These are phyloP conservation scores for Myxozyma udenii DNA, from an alignment of 805 yeast genomes.

Conservation along the genomic window DNA sequence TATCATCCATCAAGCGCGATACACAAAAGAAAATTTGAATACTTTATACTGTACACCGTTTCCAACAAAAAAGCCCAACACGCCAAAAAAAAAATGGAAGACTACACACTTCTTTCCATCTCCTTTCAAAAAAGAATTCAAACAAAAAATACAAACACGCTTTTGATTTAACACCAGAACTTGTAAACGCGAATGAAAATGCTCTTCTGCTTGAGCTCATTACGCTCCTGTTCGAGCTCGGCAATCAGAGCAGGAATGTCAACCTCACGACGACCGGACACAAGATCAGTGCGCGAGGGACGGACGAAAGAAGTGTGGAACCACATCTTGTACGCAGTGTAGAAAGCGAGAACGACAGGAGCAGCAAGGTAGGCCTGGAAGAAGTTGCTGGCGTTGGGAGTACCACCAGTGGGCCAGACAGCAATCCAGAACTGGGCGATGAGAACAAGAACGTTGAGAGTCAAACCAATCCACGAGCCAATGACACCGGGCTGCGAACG, in stretches of 20 bases:
- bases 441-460: constrained; percentile 58
- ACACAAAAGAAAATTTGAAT: no score
- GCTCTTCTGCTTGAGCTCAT: constrained; percentile 47
- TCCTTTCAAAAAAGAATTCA: no score
- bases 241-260: constrained; percentile 56
- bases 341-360: constrained; percentile 45
- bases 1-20: no score
- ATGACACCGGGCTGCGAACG: constrained; percentile 62
- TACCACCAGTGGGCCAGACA: constrained; percentile 58
- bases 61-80: no score
- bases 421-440: constrained; percentile 83
- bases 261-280: constrained; percentile 59
- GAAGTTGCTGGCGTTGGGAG: constrained; percentile 43
- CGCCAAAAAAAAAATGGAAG: no score
- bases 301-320: constrained; percentile 44
- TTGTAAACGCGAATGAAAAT: constrained; percentile 50
- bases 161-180: constrained; percentile 53
- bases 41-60: no score
- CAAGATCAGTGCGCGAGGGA: constrained; percentile 54
- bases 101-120: no score
- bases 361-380: constrained; percentile 55
- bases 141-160: no score
- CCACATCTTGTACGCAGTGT: constrained; percentile 52
- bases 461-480: constrained; percentile 64
- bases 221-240: constrained; percentile 59